Evolutionary conservation across 2,329 filamentous ascomycete species (phyloP), one percentile per base, ranked within the genome.

Genomic region (Geosmithia flava): DNA sequence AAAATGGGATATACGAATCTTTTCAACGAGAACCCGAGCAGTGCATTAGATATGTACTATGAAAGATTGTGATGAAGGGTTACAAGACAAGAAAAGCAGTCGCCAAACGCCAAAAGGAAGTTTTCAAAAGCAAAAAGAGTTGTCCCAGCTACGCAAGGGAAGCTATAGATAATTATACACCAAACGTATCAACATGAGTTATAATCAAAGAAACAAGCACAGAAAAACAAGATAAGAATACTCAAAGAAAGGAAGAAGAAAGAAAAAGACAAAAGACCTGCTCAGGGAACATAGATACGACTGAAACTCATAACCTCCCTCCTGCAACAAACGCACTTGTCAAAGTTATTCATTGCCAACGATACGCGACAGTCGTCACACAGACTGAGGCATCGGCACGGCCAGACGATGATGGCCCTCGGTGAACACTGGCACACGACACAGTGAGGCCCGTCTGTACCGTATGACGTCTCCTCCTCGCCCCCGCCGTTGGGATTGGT

Each of bases 301-400:
- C 87, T 90, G 64, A 95, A 97, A 48, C 90, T 93, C 48, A 81
- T 79, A 29, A 97, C 88, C 56, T 93, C 85, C 49, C 87, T 80
- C 46, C 93, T 78, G 63, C 93, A 97, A 58, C 91, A 97, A 40
- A 97, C 90, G 61, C 93, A 98, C 60, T 87, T 94, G 53, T 90
- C 87, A 62, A 95, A 97, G 62, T 97, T 97, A 62, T 96, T 94
- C 81, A 95, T 90, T 3, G 93, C 93, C 52, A 97, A 73, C 42
- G 87, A 91, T 37, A 97, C 86, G 30, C 93, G 76, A 61, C 93
- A 97, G 55, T 97, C 93, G 62, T 98, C 93, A 61, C 93, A 97
- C 13, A 97, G 74, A 55, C 87, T 91, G 50, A 98, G 74, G 61
- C 93, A 98, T 2, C 93, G 85, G 62, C 93, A 98, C 0, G 93